These are phyloP conservation scores for Pleurozium schreberi DNA, from an alignment of 225 moss, liverwort and hornwort species.

Conservation along the genomic window DNA sequence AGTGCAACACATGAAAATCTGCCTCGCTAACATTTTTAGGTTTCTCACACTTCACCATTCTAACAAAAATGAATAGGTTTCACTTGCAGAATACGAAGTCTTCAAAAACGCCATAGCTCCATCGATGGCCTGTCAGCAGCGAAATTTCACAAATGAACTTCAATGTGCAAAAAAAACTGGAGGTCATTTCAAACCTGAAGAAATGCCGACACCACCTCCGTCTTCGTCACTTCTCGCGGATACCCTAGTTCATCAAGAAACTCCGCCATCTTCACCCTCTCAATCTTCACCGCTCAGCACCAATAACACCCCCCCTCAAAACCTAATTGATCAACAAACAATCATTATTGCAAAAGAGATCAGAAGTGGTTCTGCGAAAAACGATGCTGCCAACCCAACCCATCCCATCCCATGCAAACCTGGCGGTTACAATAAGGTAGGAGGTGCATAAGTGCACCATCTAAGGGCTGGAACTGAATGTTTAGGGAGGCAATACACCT, in stretches of 20 bases:
- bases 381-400: background rate
- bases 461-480: too few relatives aligned
- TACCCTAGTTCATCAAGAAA: slow-evolving; percentile 10
- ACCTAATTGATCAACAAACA: background rate
- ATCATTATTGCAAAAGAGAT: background rate
- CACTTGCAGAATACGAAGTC: background rate
- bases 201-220: slow-evolving; percentile 31
- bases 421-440: slow-evolving; percentile 9
- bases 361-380: background rate
- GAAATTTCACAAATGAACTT: background rate
- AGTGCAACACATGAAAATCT: background rate
- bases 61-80: background rate
- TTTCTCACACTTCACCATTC: background rate
- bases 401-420: background rate
- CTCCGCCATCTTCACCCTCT: slow-evolving; percentile 11
- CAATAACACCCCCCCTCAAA: background rate
- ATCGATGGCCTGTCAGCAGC: background rate
- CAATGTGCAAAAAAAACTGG: background rate
- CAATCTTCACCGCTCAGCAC: background rate
- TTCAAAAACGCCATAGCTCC: background rate
- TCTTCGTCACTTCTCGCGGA: slow-evolving; percentile 28
- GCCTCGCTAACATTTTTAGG: background rate
- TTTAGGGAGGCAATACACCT: too few relatives aligned
- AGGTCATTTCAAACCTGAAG: slow-evolving; percentile 7
- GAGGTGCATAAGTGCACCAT: too few relatives aligned